Conservation (phyloP, 805 yeast genomes). For the Cyberlindnera meyerae region DNA sequence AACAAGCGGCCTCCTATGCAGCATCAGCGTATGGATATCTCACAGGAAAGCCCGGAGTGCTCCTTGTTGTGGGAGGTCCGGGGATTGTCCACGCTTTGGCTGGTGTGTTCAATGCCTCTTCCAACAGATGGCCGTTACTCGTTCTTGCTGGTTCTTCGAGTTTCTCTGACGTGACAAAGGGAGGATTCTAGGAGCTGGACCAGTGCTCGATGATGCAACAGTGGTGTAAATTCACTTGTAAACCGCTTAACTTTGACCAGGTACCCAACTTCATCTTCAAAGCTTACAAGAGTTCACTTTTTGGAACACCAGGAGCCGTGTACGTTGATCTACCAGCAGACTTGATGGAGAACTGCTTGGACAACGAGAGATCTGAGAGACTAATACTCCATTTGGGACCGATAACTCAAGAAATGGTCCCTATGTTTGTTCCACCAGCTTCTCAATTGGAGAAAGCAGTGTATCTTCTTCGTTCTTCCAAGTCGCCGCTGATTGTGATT, state of each 20-base stretch:
- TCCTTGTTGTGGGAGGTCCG: slow-evolving; percentile 72
- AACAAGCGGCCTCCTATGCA: slow-evolving; percentile 72
- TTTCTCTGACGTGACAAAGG: slow-evolving; percentile 43
- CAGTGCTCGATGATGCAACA: slow-evolving; percentile 47
- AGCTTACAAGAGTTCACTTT: slow-evolving; percentile 40
- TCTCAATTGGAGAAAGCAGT: slow-evolving; percentile 33
- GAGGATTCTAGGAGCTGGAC: slow-evolving; percentile 70
- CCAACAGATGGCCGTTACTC: slow-evolving; percentile 61
- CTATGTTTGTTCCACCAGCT: slow-evolving; percentile 34
- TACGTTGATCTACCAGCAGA: slow-evolving; percentile 66
- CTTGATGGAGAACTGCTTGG: slow-evolving; percentile 32
- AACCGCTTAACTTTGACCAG: slow-evolving; percentile 31
- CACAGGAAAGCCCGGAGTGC: slow-evolving; percentile 60
- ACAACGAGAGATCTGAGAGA: neutral
- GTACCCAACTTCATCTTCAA: slow-evolving; percentile 38
- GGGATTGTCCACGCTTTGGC: slow-evolving; percentile 65
- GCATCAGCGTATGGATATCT: slow-evolving; percentile 68
- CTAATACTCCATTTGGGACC: slow-evolving; percentile 8
- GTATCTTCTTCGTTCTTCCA: slow-evolving; percentile 29
- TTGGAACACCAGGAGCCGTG: slow-evolving; percentile 56
- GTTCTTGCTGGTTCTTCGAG: slow-evolving; percentile 62
- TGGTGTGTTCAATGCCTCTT: slow-evolving; percentile 57
- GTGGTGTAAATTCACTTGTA: slow-evolving; percentile 48
- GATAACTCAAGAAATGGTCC: slow-evolving; percentile 15
- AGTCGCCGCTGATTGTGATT: slow-evolving; percentile 49